phyloP scores from a whole-genome alignment of 2,329 filamentous ascomycete species.

The Monosporascus sp. region DNA sequence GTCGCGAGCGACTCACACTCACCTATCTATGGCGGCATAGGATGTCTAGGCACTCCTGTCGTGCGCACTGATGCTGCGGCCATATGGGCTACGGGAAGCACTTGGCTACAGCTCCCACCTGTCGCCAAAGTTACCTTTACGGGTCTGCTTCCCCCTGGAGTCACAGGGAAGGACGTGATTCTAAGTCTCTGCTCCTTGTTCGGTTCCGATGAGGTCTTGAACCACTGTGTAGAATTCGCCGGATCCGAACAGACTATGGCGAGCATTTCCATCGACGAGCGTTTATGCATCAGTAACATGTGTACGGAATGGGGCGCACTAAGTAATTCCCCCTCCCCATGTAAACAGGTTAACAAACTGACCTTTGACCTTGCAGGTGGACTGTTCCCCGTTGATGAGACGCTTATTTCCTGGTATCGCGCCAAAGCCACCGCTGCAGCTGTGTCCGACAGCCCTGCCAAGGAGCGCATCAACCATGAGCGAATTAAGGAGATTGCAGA shows the following conservation, averaged over 20 bases:
- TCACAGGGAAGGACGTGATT: conserved; percentile 92
- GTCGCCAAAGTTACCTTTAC: conserved; percentile 75
- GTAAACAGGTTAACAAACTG: background rate
- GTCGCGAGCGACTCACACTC: conserved; percentile 76
- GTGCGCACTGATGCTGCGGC: conserved; percentile 83
- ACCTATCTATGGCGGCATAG: conserved; percentile 80
- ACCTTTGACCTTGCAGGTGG: conserved; percentile 29
- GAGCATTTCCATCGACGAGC: conserved; percentile 66
- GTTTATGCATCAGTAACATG: conserved; percentile 76
- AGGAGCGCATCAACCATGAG: conserved; percentile 64
- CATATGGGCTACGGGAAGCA: conserved; percentile 78
- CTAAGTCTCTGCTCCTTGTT: conserved; percentile 83
- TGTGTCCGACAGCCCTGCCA: conserved; percentile 48
- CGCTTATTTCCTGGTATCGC: conserved; percentile 68
- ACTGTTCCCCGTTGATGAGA: conserved; percentile 74
- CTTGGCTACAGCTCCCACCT: conserved; percentile 86
- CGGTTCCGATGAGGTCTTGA: conserved; percentile 75
- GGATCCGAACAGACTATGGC: conserved; percentile 72
- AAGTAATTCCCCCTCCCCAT: conserved; percentile 15
- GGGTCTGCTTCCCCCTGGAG: conserved; percentile 69
- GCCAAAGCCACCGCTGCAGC: conserved; percentile 69
- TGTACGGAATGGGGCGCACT: conserved; percentile 76
- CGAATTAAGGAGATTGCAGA: conserved; percentile 66
- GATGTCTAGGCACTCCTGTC: conserved; percentile 71
- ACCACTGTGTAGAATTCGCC: conserved; percentile 84